A percentile compares a stretch with the other conserved stretches of the same genome.
phyloP scores from a whole-genome alignment of 1,284 basidiomycete genomes.

The Meripilus lineatus region DNA sequence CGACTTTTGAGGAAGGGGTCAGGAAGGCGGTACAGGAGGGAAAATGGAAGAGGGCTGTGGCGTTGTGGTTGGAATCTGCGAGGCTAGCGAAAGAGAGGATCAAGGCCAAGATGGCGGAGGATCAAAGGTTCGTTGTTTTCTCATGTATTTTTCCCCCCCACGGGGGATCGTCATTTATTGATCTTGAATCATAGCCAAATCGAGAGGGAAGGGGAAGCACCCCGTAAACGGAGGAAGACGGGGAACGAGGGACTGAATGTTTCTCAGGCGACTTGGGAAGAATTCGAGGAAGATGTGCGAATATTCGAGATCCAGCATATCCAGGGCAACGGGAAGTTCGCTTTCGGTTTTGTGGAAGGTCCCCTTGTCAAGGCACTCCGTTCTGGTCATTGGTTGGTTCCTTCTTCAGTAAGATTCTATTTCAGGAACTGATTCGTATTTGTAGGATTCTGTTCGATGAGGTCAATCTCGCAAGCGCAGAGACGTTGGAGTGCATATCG shows the following conservation, averaged over 20 bases:
- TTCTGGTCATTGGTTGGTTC: constrained; percentile 82
- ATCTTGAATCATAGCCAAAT: too few relatives aligned
- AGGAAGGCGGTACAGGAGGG: constrained; percentile 78
- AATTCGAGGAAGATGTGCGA: constrained; percentile 67
- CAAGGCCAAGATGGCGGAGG: constrained; percentile 36
- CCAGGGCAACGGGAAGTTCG: constrained; percentile 80
- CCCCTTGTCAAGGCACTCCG: constrained; percentile 91
- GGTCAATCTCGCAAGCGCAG: constrained; percentile 91
- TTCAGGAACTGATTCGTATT: not conserved
- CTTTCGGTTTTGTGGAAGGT: constrained; percentile 95
- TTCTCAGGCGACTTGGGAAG: constrained; percentile 63
- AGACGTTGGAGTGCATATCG: constrained; percentile 93
- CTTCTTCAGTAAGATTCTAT: not conserved
- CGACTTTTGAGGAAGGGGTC: constrained; percentile 81
- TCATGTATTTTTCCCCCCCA: constrained; percentile 11
- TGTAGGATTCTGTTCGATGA: constrained; percentile 92
- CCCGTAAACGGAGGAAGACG: constrained; percentile 75
- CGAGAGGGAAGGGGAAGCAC: constrained; percentile 33
- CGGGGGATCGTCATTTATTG: too few relatives aligned
- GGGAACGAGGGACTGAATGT: constrained; percentile 40
- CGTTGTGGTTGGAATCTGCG: constrained; percentile 81
- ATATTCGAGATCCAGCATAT: constrained; percentile 88
- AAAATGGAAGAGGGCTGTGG: constrained; percentile 84
- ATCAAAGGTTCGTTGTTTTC: constrained; percentile 28
- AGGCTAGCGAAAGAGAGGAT: constrained; percentile 66